Conservation (phyloP, 139 green algal species). For the Zygnema cylindricum region DNA sequence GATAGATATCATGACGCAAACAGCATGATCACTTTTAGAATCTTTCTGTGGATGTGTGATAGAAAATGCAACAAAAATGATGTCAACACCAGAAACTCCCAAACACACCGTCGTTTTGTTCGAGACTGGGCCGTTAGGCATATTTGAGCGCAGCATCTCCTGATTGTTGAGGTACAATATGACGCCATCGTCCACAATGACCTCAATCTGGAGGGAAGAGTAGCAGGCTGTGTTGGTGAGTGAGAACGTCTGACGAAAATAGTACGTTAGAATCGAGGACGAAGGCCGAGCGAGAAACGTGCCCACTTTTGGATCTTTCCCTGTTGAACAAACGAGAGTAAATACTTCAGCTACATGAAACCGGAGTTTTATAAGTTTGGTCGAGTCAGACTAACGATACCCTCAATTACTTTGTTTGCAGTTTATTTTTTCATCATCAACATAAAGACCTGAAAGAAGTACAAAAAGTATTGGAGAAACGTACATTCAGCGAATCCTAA, state of each 20-base stretch:
- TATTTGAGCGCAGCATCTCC: constrained; percentile 18
- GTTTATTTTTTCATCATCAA: neutral
- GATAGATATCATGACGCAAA: neutral
- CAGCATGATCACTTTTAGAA: neutral
- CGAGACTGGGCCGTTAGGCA: neutral
- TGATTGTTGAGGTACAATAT: constrained; percentile 37
- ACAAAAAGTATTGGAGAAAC: neutral
- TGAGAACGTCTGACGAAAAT: constrained; percentile 31
- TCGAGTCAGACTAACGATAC: neutral
- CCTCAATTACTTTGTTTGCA: neutral
- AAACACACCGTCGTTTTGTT: neutral
- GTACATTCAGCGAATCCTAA: neutral
- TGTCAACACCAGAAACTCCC: too few relatives aligned
- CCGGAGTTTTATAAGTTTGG: neutral
- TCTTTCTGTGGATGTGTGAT: too few relatives aligned
- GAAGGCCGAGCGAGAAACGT: neutral
- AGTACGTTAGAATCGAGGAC: neutral
- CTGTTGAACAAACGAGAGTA: neutral
- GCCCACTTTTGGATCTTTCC: too few relatives aligned
- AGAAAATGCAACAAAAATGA: too few relatives aligned
- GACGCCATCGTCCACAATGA: constrained; percentile 15
- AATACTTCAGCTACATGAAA: neutral
- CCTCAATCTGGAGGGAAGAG: constrained; percentile 6
- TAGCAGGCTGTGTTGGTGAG: constrained; percentile 31
- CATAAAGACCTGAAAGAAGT: neutral